Base-by-base conservation (phyloP, 495 filamentous ascomycete species). In the Cladorrhinum samala region DNA sequence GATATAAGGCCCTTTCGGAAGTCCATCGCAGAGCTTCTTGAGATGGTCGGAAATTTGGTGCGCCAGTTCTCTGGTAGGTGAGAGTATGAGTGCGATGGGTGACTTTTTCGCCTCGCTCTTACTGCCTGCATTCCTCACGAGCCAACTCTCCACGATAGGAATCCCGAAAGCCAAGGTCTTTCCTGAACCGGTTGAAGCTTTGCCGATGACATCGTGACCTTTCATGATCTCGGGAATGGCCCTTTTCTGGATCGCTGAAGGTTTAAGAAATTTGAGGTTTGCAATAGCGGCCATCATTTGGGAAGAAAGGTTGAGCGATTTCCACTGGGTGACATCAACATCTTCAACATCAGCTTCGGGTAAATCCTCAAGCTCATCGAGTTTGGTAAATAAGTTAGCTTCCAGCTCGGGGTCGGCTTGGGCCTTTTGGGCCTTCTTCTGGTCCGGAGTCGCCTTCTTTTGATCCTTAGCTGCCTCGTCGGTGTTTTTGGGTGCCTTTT, bases 41-140 rank as follows among this genome's bases (percentile, higher is more conserved):
- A 98, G 79, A 65, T 98, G 93, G 20, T 85, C 81, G 9, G 81
- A 74, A 38, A 98, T 73, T 69, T 98, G 93, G 68, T 96, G 89
- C 2, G 93, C 93, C 53, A 98, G 72, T 67, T 98, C 93, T 70
- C 93, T 74, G 1, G 93, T 97, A 0, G 93, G 93, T 0, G 91
- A 90, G 3, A 98, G 76, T 40, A 98, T 82, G n/a, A 98, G 68
- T 1, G 93, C 91, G n/a, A 86, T 77, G 0, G 91, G 89, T 1
- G 67, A 59, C 47, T 77, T 72, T 5, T 72, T 59, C 0, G 64
- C 54, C 3, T 58, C 61, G 17, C 71, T 68, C 18, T 75, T 64
- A 16, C 70, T 66, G 33, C 68, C 51, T 7, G 66, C 53, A 36
- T 55, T 48, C 46, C 63, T 56, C 46, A 65, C 68, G 11, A 89